Base-by-base conservation (phyloP, 768 basidiomycete genomes). In the Suillus plorans region DNA sequence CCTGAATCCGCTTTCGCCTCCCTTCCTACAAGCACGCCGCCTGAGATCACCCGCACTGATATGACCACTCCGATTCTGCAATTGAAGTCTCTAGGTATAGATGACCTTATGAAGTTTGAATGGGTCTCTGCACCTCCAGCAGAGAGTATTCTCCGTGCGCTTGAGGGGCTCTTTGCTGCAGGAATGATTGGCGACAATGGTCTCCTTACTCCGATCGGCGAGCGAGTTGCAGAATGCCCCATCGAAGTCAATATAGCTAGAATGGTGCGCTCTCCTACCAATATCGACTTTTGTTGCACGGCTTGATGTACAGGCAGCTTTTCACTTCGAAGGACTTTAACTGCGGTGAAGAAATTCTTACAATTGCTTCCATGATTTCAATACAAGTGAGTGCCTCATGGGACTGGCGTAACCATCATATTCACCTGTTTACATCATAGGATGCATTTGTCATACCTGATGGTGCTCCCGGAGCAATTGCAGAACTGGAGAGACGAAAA, bases 31-130 rank as follows among this genome's bases (percentile, higher is more conserved):
- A 86, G 87, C 1, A 94, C 94, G 0, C 85, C 91, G 3, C 94
- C 97, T 2, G 97, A 99, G 80, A 89, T 99, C 58, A 90, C 89
- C 12, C 87, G 97, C 39, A 90, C 89, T 5, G 97, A 99, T 71
- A 86, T 99, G 79, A 91, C 92, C 0, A 91, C 93, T 3, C 92
- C 94, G 5, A 90, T 99, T 60, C 80, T 99, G 20, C 96, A 98
- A 73, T 84, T 99, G 58, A 99, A 99, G 76, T 91, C 92, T 0
- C 83, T 99, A 37, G 97, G 97, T 10, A 91, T 99, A 53, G 91
- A 99, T 69, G 94, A 99, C 76, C 76, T 99, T 16, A 90, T 97
- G 85, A 92, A 92, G 72, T 97, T 99, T 73, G 95, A 99, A 72
- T 99, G 95, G 91, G 86, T 99, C 39, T 89, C 90, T 37, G 81